Base-by-base conservation (phyloP, 2,329 filamentous ascomycete genomes). In the Talaromyces verruculosus region DNA sequence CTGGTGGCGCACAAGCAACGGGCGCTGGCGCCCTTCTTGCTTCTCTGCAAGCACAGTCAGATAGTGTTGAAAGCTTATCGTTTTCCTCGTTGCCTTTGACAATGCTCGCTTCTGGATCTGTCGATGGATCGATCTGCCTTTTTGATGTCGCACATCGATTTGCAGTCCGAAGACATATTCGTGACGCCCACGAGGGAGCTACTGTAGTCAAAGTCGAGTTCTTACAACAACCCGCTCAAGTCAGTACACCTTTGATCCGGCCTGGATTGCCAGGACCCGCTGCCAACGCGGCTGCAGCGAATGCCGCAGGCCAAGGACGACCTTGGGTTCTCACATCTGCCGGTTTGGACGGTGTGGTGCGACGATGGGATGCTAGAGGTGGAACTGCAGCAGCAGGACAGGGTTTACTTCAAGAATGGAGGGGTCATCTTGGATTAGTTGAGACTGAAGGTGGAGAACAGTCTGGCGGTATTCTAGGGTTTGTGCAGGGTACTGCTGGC, bases 131-230 rank as follows among this genome's bases (percentile, higher is more conserved):
- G 65, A 93, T 99, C 68, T 91, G 88, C 10, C 85, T 99, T 2
- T 97, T 93, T 76, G 95, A 99, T 78, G 89, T 90, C 0, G 88
- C 90, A 51, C 89, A 95, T 71, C 88, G 91, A 62, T 98, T 97
- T 74, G 91, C 93, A 2, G 87, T 96, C n/a, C 86, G 95, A 61
- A 83, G 92, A 64, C 89, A 93, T 74, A 91, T 98, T 69, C 84
- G 85, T 61, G 90, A 90, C 60, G 93, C 92, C 1, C 94, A 96
- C 76, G 91, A 93, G 69, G 91, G 92, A n/a, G 90, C 90, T 73
- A 90, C 92, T 1, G 92, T 99, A 22, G 94, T 98, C 68, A 94
- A 96, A 79, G 88, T 98, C 4, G 92, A 97, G 67, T 99, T 97
- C 73, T 86, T 96, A 28, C 74, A 66, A 83, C 83, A 74, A 81